Evolutionary conservation across 2,329 filamentous ascomycete species (phyloP).

Genomic region (Fusarium duplospermum): DNA sequence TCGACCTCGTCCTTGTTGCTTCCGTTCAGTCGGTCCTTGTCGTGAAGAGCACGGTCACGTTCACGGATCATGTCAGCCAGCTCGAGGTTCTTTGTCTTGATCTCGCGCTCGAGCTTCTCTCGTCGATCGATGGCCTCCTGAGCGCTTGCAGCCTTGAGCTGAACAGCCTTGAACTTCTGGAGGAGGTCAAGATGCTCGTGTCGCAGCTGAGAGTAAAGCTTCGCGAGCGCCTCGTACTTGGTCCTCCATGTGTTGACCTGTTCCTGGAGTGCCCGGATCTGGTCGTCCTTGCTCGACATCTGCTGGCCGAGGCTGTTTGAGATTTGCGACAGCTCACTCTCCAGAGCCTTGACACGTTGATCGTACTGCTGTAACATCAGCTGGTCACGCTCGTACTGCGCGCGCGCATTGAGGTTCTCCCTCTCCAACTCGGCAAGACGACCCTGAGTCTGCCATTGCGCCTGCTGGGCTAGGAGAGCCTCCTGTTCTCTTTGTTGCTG

Average conservation of each 20-base stretch:
- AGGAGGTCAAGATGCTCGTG: slow-evolving; percentile 95
- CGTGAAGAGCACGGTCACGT: slow-evolving; percentile 90
- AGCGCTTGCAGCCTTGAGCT: slow-evolving; percentile 95
- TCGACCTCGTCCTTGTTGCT: slow-evolving; percentile 93
- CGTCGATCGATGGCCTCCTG: slow-evolving; percentile 96
- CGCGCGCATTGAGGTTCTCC: slow-evolving; percentile 92
- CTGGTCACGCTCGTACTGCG: slow-evolving; percentile 97
- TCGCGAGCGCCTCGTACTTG: slow-evolving; percentile 96
- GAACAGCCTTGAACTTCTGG: slow-evolving; percentile 95
- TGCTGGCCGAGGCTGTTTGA: slow-evolving; percentile 88
- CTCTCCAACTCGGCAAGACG: slow-evolving; percentile 95
- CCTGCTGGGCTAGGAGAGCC: slow-evolving; percentile 87
- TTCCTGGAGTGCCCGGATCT: slow-evolving; percentile 91
- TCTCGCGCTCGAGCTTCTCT: slow-evolving; percentile 95
- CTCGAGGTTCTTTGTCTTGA: slow-evolving; percentile 99
- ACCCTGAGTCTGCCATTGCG: slow-evolving; percentile 93
- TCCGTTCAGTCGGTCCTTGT: slow-evolving; percentile 88
- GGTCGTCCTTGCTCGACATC: slow-evolving; percentile 89
- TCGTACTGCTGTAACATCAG: slow-evolving; percentile 98
- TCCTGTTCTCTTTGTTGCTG: slow-evolving; percentile 93
- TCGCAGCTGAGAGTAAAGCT: slow-evolving; percentile 95
- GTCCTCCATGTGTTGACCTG: slow-evolving; percentile 98
- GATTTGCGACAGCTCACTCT: slow-evolving; percentile 85
- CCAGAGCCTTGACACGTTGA: slow-evolving; percentile 90
- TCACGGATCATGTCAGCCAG: slow-evolving; percentile 98